A percentile compares a stretch with the other conserved stretches of the same genome.
Conservation (phyloP, 176 grass and related monocot genomes). For the Cenchrus purpureus region DNA sequence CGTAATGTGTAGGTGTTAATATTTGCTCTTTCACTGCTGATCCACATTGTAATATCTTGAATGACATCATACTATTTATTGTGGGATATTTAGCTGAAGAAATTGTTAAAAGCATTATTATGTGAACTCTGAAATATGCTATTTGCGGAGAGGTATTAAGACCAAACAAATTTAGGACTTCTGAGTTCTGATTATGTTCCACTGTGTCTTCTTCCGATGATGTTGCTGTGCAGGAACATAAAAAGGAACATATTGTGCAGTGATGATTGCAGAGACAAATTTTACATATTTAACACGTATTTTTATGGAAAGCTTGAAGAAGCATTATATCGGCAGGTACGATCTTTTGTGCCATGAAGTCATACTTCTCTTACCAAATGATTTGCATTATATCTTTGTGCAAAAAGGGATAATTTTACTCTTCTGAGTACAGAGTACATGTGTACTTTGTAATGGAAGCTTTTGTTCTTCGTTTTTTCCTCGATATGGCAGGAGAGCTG, state of each 20-base stretch:
- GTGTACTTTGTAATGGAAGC: conserved; percentile 4
- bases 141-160: neutral
- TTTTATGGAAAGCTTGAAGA: conserved; percentile 91
- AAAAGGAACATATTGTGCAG: conserved; percentile 45
- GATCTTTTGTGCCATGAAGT: conserved; percentile 31
- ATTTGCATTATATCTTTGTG: conserved; percentile 10
- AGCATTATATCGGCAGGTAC: conserved; percentile 55
- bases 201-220: conserved; percentile 22
- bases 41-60: conserved; percentile 21
- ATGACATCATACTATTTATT: conserved; percentile 17
- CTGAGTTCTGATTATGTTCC: conserved; percentile 1
- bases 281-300: conserved; percentile 92
- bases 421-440: conserved; percentile 23
- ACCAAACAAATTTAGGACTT: neutral
- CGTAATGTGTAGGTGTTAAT: conserved; percentile 3
- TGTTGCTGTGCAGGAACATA: conserved; percentile 63
- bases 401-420: conserved; percentile 17
- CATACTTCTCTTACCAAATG: conserved; percentile 31
- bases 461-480: conserved; percentile 9
- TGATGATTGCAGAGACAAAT: conserved; percentile 47
- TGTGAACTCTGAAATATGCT: conserved; percentile 9
- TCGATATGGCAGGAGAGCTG: neutral
- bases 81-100: conserved; percentile 10
- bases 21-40: neutral
- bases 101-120: conserved; percentile 21